Conservation (phyloP, 2,329 filamentous ascomycete genomes). For the Scedosporium aurantiacum region DNA sequence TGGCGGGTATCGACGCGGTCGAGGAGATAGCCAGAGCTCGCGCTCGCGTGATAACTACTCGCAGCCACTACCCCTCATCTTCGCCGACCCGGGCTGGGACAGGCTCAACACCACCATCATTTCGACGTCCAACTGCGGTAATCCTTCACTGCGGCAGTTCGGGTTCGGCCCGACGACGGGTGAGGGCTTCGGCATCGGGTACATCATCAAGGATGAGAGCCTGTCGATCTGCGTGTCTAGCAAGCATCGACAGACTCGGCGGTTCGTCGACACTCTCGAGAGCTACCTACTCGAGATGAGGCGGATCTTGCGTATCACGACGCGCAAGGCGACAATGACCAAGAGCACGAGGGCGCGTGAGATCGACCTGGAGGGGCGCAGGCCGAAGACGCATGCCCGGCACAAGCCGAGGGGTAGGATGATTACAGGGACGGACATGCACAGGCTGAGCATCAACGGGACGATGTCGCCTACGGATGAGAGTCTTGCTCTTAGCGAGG, state of each 20-base stretch:
- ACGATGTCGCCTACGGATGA: slow-evolving; percentile 56
- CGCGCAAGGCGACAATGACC: slow-evolving; percentile 28
- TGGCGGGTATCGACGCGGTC: slow-evolving; percentile 1
- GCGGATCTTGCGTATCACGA: slow-evolving; percentile 64
- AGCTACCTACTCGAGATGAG: slow-evolving; percentile 85
- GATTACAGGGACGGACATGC: slow-evolving; percentile 47
- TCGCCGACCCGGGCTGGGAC: slow-evolving; percentile 85
- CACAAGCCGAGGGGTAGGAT: slow-evolving; percentile 61
- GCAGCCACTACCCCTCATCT: slow-evolving; percentile 61
- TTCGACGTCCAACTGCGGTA: slow-evolving; percentile 97
- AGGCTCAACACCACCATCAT: slow-evolving; percentile 89
- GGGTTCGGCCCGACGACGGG: slow-evolving; percentile 91
- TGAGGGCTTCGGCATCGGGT: slow-evolving; percentile 93
- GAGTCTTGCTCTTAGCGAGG: slow-evolving; percentile 63
- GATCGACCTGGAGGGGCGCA: slow-evolving; percentile 28
- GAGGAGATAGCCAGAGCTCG: slow-evolving; percentile 11
- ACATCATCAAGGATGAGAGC: slow-evolving; percentile 89
- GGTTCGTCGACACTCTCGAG: slow-evolving; percentile 83
- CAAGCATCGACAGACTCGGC: slow-evolving; percentile 86
- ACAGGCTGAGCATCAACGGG: slow-evolving; percentile 30
- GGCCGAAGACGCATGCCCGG: slow-evolving; percentile 1
- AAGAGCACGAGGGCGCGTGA: slow-evolving; percentile 43
- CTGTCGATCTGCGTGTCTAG: slow-evolving; percentile 76
- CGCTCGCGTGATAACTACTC: slow-evolving; percentile 37
- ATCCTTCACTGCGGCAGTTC: slow-evolving; percentile 87